A percentile compares a stretch with the other conserved stretches of the same genome.
These are phyloP conservation scores for Claviceps pazoutovae DNA, from an alignment of 2,329 filamentous ascomycete species.

Conservation along the genomic window DNA sequence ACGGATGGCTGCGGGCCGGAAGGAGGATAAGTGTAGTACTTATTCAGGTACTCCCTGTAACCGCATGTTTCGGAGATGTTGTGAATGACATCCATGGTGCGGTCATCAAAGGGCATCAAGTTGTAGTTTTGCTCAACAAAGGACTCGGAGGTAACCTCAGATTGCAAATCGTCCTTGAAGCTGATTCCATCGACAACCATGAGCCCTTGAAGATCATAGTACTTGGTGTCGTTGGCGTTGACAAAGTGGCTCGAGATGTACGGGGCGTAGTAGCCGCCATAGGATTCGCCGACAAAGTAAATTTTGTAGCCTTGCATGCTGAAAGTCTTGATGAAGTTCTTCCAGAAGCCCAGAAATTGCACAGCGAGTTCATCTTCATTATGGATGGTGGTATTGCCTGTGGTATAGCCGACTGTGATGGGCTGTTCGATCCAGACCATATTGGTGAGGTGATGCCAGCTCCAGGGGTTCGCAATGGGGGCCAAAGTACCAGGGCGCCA, in stretches of 20 bases:
- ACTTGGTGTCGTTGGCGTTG: conserved; percentile 46
- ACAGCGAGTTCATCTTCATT: conserved; percentile 52
- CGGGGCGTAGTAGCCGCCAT: conserved; percentile 53
- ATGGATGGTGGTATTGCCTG: conserved; percentile 48
- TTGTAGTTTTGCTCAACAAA: conserved; percentile 47
- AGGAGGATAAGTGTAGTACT: conserved; percentile 56
- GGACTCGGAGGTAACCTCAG: conserved; percentile 35
- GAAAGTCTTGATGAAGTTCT: conserved; percentile 63
- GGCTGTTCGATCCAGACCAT: conserved; percentile 65
- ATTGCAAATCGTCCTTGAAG: conserved; percentile 32
- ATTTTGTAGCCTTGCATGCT: conserved; percentile 52
- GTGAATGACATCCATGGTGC: conserved; percentile 38
- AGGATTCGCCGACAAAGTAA: conserved; percentile 60
- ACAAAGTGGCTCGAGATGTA: conserved; percentile 64
- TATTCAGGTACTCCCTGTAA: conserved; percentile 44
- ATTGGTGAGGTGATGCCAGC: conserved; percentile 36
- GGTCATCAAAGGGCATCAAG: conserved; percentile 51
- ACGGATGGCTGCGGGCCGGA: conserved; percentile 40
- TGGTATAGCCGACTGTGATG: conserved; percentile 52
- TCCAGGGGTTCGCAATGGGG: conserved; percentile 52
- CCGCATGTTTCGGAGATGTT: conserved; percentile 42
- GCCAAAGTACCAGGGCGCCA: conserved; percentile 58
- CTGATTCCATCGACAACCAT: conserved; percentile 61
- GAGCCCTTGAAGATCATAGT: conserved; percentile 55
- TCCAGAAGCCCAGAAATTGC: conserved; percentile 68